Base-by-base conservation (phyloP, 352 stramenopile genomes). In the Saprolegnia diclina region DNA sequence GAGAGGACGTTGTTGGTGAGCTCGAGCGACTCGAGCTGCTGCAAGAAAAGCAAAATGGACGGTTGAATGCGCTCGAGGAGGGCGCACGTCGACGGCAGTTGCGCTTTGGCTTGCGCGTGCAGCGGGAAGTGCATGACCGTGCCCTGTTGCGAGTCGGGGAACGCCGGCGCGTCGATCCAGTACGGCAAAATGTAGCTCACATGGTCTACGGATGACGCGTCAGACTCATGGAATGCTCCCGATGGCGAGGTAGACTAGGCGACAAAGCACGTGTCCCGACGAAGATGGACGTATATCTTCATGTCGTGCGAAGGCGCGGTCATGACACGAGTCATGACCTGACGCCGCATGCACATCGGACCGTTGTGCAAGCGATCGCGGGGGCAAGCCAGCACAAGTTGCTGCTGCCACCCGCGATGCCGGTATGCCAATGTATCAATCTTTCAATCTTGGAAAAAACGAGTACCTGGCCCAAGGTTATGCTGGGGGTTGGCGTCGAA, bases 61-160 rank as follows among this genome's bases (percentile, higher is more conserved):
- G 87, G 80, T 54, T 95, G 82, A 42, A 91, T 88, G 0, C 77
- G 68, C 62, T 90, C 65, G 16, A 95, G 72, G 5, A 85, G 88
- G 53, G 74, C 64, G 10, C 84, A 84, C 32, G 92, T 92, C 14
- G 87, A 80, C 44, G 75, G 64, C 32, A 79, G 71, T 1, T 77
- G 73, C 55, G 79, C 64, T 16, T 59, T 53, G 0, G 85, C 88
- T 54, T 77, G 64, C 5, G 73, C 44, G 57, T 91, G 90, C 45
- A 94, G 73, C 9, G 86, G 87, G 29, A 95, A 65, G 45, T 94
- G 82, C 38, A 95, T 89, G 22, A 79, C 89, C 48, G 87, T 92
- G 0, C 85, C 87, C 26, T 22, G 6, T 74, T 45, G 38, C 38
- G 38, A 55, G 1, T 72, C 56, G n/a, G 75, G 71, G 81, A 82